Conservation (phyloP, 345 rosid species). For the Euphorbia tirucalli region DNA sequence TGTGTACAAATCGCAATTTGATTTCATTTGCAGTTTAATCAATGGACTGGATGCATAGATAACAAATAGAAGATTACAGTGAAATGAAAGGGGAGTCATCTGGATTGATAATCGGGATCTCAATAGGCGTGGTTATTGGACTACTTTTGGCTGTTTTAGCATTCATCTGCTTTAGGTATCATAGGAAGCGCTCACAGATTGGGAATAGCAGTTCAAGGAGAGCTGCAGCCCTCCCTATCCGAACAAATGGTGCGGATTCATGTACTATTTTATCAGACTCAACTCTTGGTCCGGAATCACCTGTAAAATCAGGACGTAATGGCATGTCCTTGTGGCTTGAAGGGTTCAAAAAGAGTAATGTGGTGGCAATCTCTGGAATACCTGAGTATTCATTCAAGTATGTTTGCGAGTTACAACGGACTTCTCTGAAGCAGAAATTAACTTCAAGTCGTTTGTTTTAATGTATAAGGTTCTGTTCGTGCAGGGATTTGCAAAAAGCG, state of each 20-base stretch:
- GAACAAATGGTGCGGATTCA: slow-evolving; percentile 72
- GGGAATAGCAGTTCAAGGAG: slow-evolving; percentile 85
- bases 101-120: slow-evolving; percentile 84
- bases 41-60: slow-evolving; percentile 43
- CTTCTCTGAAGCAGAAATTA: too few relatives aligned
- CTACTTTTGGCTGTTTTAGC: slow-evolving; percentile 66
- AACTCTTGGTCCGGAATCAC: slow-evolving; percentile 79
- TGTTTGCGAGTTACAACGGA: too few relatives aligned
- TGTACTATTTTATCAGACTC: slow-evolving; percentile 80
- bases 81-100: slow-evolving; percentile 80
- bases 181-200: slow-evolving; percentile 79
- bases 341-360: slow-evolving; percentile 58
- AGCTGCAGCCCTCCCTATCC: slow-evolving; percentile 70
- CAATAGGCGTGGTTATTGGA: slow-evolving; percentile 91
- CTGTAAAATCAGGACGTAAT: slow-evolving; percentile 60
- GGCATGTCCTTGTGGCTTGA: slow-evolving; percentile 79
- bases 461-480: neutral
- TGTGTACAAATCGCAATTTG: neutral
- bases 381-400: slow-evolving; percentile 93
- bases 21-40: slow-evolving; percentile 38
- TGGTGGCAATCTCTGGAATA: slow-evolving; percentile 79
- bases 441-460: too few relatives aligned
- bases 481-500: slow-evolving; percentile 97
- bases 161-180: slow-evolving; percentile 58
- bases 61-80: slow-evolving; percentile 24